A percentile compares a stretch with the other conserved stretches of the same genome.
Evolutionary conservation across 1,139 yeast species (phyloP).

Genomic region (Lodderomyces margitis): DNA sequence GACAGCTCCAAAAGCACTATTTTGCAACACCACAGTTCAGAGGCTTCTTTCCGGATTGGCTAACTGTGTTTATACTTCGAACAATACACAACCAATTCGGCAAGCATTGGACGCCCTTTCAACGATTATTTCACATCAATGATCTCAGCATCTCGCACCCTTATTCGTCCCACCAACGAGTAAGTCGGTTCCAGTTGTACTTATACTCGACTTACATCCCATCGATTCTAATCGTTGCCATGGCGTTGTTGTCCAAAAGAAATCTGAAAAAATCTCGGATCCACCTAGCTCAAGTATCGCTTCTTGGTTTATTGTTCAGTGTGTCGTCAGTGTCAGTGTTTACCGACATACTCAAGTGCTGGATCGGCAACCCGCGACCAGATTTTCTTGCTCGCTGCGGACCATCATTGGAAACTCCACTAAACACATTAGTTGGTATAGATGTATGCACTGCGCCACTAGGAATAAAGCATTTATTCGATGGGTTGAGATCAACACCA

Average conservation of each 20-base stretch:
- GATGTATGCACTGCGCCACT: constrained; percentile 43
- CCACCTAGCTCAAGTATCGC: constrained; percentile 22
- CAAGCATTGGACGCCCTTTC: constrained; percentile 38
- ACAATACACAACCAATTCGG: constrained; percentile 32
- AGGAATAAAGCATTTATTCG: constrained; percentile 28
- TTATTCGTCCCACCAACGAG: constrained; percentile 42
- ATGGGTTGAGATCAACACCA: constrained; percentile 48
- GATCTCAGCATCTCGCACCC: constrained; percentile 46
- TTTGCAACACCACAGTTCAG: constrained; percentile 15
- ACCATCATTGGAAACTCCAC: constrained; percentile 30
- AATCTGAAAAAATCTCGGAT: background rate
- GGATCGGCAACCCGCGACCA: constrained; percentile 48
- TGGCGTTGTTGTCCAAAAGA: constrained; percentile 8
- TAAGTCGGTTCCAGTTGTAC: constrained; percentile 29
- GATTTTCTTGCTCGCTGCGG: constrained; percentile 45
- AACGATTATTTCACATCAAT: constrained; percentile 31
- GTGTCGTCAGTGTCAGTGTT: constrained; percentile 19
- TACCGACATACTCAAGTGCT: constrained; percentile 42
- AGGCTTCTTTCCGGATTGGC: constrained; percentile 34
- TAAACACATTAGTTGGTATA: constrained; percentile 30
- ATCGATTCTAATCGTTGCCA: constrained; percentile 16
- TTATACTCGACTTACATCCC: constrained; percentile 26
- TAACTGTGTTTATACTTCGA: constrained; percentile 24
- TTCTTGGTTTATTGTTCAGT: constrained; percentile 25
- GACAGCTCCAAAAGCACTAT: constrained; percentile 4